Base-by-base conservation (phyloP, 345 rosid species). In the Euphorbia lathyris region DNA sequence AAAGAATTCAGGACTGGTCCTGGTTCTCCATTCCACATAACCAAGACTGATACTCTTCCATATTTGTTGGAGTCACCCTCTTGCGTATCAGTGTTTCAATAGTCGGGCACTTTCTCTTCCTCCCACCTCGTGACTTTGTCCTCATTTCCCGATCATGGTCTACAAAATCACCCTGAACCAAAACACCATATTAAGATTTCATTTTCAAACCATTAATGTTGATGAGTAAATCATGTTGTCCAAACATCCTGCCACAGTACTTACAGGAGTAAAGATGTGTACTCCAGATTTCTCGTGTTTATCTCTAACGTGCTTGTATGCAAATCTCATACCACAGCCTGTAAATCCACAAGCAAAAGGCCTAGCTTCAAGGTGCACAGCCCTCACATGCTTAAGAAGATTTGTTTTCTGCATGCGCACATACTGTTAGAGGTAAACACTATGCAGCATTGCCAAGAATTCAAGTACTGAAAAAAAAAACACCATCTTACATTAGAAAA, bases 281-380 rank as follows among this genome's bases (percentile, higher is more conserved):
- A 75, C 36, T 1, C 81, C 83, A 0, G 88, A 76, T 25, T 87
- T 86, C 80, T 95, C 97, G 26, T 87, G 97, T 6, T 85, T 83
- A 74, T 84, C 87, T 69, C 97, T 85, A 5, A 92, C 93, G 51
- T 94, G 98, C 74, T 87, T 91, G 83, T 78, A 94, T 6, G 91
- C 76, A 71, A 92, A 92, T 69, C 80, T 87, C 92, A 68, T 80
- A 48, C 84, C 88, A 73, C 98, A 94, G 19, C 82, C 85, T 12
- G 82, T 64, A 69, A 85, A 77, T 25, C 93, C 73, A 30, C 97
- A 87, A 1, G 76, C 66, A 78, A 81, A 94, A 6, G 88, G 86
- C 27, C 73, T 79, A 43, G 68, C 72, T 67, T 82, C 83, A 58
- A 85, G 78, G 38, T 94, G 97, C 61, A 82, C 88, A n/a, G 93